Evolutionary conservation across 345 rosid species (phyloP).

Genomic region (Ceriops decandra): DNA sequence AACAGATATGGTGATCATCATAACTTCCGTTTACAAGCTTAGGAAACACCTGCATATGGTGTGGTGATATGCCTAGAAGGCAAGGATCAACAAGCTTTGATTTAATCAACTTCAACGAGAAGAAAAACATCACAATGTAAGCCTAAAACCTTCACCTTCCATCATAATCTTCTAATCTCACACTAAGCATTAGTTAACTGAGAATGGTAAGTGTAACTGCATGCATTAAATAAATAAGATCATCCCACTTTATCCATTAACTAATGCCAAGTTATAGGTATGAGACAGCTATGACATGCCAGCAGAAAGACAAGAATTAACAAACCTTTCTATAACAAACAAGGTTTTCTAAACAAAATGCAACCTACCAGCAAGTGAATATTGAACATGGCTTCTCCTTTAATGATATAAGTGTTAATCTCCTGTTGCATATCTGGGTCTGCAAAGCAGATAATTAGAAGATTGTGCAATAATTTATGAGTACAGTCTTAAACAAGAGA

Average conservation of each 20-base stretch:
- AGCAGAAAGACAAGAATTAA: not conserved
- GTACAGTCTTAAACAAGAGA: not conserved
- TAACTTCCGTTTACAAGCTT: not conserved
- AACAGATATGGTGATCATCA: not conserved
- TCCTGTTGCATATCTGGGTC: conserved; percentile 80
- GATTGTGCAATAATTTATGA: conserved; percentile 1
- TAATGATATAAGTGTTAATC: conserved; percentile 52
- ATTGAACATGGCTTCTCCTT: conserved; percentile 67
- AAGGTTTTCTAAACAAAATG: not conserved
- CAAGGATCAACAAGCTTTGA: no score
- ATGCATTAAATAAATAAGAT: no score
- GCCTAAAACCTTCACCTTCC: no score
- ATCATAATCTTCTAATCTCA: no score
- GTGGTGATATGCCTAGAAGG: no score
- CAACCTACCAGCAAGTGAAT: conserved; percentile 64
- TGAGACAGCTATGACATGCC: no score
- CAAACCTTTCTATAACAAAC: not conserved
- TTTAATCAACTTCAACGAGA: no score
- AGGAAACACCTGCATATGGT: no score
- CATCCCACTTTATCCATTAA: no score
- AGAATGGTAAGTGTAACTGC: no score
- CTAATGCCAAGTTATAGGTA: no score
- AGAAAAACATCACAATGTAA: not conserved
- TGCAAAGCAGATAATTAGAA: conserved; percentile 28
- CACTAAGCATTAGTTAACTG: no score